Conservation (phyloP, 805 yeast genomes). For the Yamadazyma laniorum region DNA sequence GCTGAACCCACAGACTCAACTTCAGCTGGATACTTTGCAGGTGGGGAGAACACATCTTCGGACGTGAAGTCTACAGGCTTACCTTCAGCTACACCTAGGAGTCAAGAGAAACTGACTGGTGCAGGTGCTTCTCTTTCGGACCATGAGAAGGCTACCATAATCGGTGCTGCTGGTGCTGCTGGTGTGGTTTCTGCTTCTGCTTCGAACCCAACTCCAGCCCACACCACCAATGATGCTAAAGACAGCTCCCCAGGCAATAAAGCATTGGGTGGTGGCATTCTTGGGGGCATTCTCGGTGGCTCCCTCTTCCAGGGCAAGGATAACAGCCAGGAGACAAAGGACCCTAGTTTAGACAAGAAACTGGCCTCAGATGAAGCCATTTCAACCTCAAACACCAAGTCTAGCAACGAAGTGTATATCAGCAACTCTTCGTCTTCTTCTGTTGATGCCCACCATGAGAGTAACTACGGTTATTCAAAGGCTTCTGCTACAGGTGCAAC, state of each 20-base stretch:
- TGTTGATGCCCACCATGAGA: slow-evolving; percentile 4
- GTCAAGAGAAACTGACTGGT: neutral
- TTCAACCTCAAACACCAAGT: slow-evolving; percentile 1
- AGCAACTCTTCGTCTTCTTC: slow-evolving; percentile 13
- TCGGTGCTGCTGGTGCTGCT: slow-evolving; percentile 11
- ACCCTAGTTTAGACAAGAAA: neutral
- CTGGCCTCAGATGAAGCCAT: slow-evolving; percentile 3
- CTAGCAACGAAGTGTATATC: slow-evolving; percentile 3
- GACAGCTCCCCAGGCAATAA: too few relatives aligned
- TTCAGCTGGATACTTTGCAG: neutral
- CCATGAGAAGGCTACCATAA: slow-evolving; percentile 5
- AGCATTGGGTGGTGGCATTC: slow-evolving; percentile 3
- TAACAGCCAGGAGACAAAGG: slow-evolving; percentile 1
- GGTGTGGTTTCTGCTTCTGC: slow-evolving; percentile 7
- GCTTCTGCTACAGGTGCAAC: neutral
- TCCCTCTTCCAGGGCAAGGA: slow-evolving; percentile 3
- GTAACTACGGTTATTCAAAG: slow-evolving; percentile 9
- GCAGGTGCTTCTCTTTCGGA: slow-evolving; percentile 1
- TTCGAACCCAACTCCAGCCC: slow-evolving; percentile 4
- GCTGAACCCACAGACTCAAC: neutral
- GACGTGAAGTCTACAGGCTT: neutral
- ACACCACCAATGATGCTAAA: neutral
- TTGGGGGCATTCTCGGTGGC: slow-evolving; percentile 8
- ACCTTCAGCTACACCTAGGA: slow-evolving; percentile 1
- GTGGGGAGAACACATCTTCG: neutral